Conservation (phyloP, 2,329 filamentous ascomycete species). For the Leptographium flavum region DNA sequence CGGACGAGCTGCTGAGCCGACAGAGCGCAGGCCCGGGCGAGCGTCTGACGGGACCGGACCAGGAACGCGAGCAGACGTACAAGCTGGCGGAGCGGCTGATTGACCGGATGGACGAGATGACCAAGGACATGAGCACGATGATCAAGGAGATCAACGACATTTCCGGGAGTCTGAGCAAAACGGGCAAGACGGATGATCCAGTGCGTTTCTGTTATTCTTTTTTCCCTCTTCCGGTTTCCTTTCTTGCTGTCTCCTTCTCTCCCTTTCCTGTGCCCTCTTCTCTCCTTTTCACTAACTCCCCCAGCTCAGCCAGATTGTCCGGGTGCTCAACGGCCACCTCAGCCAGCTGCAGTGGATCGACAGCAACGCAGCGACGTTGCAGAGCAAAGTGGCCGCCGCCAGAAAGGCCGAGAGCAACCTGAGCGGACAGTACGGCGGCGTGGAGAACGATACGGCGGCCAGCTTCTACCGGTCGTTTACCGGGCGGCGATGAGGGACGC, state of each 20-base stretch:
- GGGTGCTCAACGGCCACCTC: slow-evolving; percentile 86
- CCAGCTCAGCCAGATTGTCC: slow-evolving; percentile 92
- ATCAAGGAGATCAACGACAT: slow-evolving; percentile 96
- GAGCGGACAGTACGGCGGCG: slow-evolving; percentile 40
- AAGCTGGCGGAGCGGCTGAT: slow-evolving; percentile 89
- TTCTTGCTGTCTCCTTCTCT: slow-evolving; percentile 1
- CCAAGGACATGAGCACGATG: slow-evolving; percentile 85
- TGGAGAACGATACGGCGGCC: slow-evolving; percentile 61
- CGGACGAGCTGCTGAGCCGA: slow-evolving; percentile 74
- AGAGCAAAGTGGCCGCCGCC: slow-evolving; percentile 67
- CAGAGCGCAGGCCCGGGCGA: slow-evolving; percentile 43
- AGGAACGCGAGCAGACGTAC: slow-evolving; percentile 91
- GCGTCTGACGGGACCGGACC: slow-evolving; percentile 73
- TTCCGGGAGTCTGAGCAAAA: slow-evolving; percentile 78
- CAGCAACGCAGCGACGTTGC: slow-evolving; percentile 63
- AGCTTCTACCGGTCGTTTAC: slow-evolving; percentile 86
- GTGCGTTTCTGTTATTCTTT: slow-evolving; percentile 32
- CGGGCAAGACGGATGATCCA: slow-evolving; percentile 73
- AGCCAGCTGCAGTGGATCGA: slow-evolving; percentile 90
- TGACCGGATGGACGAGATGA: slow-evolving; percentile 84
- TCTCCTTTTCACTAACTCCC: too few relatives aligned
- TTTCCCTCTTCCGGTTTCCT: background rate
- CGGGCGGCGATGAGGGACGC: slow-evolving; percentile 45
- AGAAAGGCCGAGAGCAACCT: slow-evolving; percentile 62
- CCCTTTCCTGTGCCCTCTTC: too few relatives aligned